These are phyloP conservation scores for Phycomyces nitens DNA, from an alignment of 192 early-diverging fungal species.

Conservation along the genomic window DNA sequence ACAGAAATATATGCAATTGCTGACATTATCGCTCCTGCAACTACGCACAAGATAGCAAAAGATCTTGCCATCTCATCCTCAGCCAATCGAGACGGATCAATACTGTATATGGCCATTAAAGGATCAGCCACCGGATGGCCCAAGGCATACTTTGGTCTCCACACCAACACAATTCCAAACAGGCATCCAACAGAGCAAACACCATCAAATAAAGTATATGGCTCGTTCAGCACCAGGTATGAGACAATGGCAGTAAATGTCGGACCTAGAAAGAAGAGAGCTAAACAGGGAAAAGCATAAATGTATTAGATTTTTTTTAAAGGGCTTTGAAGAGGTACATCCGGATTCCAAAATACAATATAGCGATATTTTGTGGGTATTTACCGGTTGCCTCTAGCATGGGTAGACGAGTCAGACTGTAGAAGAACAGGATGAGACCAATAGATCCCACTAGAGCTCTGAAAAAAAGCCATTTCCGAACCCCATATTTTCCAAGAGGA, in stretches of 20 bases:
- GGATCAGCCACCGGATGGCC: not conserved
- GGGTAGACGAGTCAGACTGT: slow-evolving; percentile 58
- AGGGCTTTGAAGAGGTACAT: too few species aligned
- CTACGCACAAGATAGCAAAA: slow-evolving; percentile 41
- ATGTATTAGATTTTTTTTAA: too few species aligned
- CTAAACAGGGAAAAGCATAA: slow-evolving; percentile 7
- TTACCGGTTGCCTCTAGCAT: slow-evolving; percentile 63
- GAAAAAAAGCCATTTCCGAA: slow-evolving; percentile 54
- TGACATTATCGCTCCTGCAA: slow-evolving; percentile 53
- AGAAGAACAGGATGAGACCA: slow-evolving; percentile 68
- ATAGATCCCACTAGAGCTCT: slow-evolving; percentile 60
- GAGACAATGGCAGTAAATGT: slow-evolving; percentile 68
- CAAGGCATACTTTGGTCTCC: slow-evolving; percentile 38
- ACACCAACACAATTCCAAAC: slow-evolving; percentile 58
- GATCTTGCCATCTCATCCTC: not conserved
- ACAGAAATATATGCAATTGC: slow-evolving; percentile 64
- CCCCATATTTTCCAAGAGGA: slow-evolving; percentile 49
- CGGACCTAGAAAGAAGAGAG: slow-evolving; percentile 70
- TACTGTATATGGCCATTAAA: not conserved
- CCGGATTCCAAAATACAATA: too few species aligned
- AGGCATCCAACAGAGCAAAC: slow-evolving; percentile 51
- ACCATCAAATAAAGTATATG: slow-evolving; percentile 53
- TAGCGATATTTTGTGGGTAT: too few species aligned
- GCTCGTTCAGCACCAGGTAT: slow-evolving; percentile 53
- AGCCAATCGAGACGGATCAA: not conserved